Base-by-base conservation (phyloP, 1,284 basidiomycete genomes). In the Ceratorhiza oryzae-sativae region DNA sequence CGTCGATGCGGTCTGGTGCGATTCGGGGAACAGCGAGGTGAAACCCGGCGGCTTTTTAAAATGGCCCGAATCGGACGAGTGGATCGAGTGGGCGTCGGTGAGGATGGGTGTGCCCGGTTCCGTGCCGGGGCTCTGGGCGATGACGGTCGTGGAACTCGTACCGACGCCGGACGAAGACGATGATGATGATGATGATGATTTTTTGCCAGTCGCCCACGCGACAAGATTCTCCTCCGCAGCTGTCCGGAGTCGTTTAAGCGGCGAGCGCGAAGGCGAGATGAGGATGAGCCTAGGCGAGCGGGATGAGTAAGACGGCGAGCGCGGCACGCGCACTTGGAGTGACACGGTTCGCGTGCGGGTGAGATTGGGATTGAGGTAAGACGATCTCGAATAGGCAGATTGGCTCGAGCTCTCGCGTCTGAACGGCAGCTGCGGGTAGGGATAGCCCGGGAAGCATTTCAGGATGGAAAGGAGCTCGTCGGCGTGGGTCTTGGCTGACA, bases 131-230 rank as follows among this genome's bases (percentile, higher is more conserved):
- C 41, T 49, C n/a, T 18, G 53, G 12, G 49, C 27, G 27, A 65
- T 20, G 20, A 20, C 23, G 36, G 36, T 55, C 1, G 46, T 55
- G 20, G 63, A 53, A 39, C 42, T 49, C 8, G 48, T 13, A 8
- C 20, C n/a, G 48, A 23, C 25, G 20, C 20, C n/a, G 48, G 48
- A 23, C 18, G 48, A 23, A 15, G 20, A n/a, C n/a, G n/a, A n/a
- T n/a, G n/a, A n/a, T n/a, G n/a, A n/a, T n/a, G n/a, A n/a, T n/a
- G n/a, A n/a, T n/a, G n/a, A 6, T 20, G 48, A 4, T 27, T 67
- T 67, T 55, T 67, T 67, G 63, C 63, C 63, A 67, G 63, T 67
- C n/a, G 63, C 63, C 63, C 63, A 67, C n/a, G 63, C 49, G 36
- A 67, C 49, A 15, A 51, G 32, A 4, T 36, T 34, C 20, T 67